phyloP scores from a whole-genome alignment of 148 eudicot species.

The Camellia lanceoleosa region DNA sequence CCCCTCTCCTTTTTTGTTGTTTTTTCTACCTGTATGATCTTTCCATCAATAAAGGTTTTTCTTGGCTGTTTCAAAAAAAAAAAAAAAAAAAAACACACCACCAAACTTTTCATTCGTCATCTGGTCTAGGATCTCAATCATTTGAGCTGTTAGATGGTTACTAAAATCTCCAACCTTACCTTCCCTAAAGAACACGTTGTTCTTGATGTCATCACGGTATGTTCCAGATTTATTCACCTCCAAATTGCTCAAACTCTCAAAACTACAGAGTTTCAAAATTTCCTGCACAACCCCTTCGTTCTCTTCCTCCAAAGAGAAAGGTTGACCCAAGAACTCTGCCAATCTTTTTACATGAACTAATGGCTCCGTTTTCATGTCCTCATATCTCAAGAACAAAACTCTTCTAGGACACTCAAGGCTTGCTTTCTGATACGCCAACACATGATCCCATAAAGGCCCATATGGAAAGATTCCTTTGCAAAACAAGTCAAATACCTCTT shows the following conservation, averaged over 20 bases:
- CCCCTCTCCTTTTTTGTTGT: too few species aligned
- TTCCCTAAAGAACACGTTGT: constrained; percentile 11
- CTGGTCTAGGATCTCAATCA: neutral
- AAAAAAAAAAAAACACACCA: neutral
- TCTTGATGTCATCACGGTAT: neutral
- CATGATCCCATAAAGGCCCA: constrained; percentile 33
- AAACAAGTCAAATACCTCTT: constrained; percentile 19
- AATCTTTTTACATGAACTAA: constrained; percentile 1
- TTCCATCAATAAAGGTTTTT: too few species aligned
- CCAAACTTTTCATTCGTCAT: constrained; percentile 2
- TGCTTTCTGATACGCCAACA: constrained; percentile 22
- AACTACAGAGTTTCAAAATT: neutral
- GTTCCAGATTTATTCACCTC: constrained; percentile 17
- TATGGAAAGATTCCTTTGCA: constrained; percentile 1
- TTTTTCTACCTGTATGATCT: too few species aligned
- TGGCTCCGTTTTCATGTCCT: constrained; percentile 16
- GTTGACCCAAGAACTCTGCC: constrained; percentile 12
- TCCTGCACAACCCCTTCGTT: neutral
- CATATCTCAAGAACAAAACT: constrained; percentile 14
- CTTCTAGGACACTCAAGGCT: constrained; percentile 10
- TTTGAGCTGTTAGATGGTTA: constrained; percentile 1
- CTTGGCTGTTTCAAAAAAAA: too few species aligned
- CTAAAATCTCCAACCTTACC: constrained; percentile 15
- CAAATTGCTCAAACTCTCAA: constrained; percentile 4
- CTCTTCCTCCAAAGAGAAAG: constrained; percentile 15